These are phyloP conservation scores for Penicillium sp. DNA, from an alignment of 2,329 filamentous ascomycete genomes.

Conservation along the genomic window DNA sequence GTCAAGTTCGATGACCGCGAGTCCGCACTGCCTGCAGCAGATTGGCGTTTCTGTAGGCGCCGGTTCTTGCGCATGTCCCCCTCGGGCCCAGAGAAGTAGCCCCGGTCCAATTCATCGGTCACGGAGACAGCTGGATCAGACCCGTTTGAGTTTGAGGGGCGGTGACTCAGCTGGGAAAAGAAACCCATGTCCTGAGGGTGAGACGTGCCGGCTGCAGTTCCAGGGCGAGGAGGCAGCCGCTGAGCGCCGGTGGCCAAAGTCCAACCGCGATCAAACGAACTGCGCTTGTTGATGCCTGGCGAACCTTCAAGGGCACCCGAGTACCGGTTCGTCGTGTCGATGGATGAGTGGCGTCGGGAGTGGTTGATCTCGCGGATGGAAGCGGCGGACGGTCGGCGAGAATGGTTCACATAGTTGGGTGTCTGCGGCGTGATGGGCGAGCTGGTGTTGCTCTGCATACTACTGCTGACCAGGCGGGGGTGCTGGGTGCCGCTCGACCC, in stretches of 20 bases:
- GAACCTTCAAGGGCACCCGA: too few relatives aligned
- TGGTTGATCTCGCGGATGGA: slow-evolving; percentile 75
- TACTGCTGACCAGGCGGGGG: slow-evolving; percentile 28
- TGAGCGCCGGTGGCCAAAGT: slow-evolving; percentile 40
- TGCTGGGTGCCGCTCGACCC: slow-evolving; percentile 29
- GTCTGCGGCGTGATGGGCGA: slow-evolving; percentile 41
- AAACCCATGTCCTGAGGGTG: too few relatives aligned
- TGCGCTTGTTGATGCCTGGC: slow-evolving; percentile 49
- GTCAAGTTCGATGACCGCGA: too few relatives aligned
- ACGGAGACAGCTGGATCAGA: too few relatives aligned
- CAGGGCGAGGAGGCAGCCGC: slow-evolving; percentile 26
- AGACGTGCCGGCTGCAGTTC: too few relatives aligned
- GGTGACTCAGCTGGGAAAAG: too few relatives aligned
- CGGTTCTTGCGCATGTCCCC: slow-evolving; percentile 61
- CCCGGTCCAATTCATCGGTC: slow-evolving; percentile 49
- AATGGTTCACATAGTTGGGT: too few relatives aligned
- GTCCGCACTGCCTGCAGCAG: too few relatives aligned
- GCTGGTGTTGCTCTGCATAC: too few relatives aligned
- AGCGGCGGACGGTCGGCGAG: too few relatives aligned
- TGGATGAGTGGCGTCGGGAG: slow-evolving; percentile 77
- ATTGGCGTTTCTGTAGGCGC: slow-evolving; percentile 67
- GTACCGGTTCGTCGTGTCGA: too few relatives aligned
- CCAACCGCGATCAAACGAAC: slow-evolving; percentile 53
- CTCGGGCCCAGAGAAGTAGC: slow-evolving; percentile 89
- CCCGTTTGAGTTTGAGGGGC: too few relatives aligned